Percentiles rank a stretch among this genome's conserved stretches.
These are phyloP conservation scores for Cercophora scortea DNA, from an alignment of 495 filamentous ascomycete genomes.

Conservation along the genomic window DNA sequence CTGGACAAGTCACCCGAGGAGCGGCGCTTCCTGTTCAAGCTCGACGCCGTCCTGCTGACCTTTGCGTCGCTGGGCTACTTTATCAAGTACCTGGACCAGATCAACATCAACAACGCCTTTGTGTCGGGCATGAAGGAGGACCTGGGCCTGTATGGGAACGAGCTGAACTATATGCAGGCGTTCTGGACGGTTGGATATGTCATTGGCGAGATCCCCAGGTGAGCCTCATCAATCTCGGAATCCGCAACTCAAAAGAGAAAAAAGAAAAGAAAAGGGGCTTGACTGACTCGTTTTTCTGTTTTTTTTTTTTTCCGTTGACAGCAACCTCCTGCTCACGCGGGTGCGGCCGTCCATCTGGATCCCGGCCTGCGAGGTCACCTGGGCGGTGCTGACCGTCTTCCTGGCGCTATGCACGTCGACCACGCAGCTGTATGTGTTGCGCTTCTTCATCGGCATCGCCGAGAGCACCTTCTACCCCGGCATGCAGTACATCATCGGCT, in stretches of 20 bases:
- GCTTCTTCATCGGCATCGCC: conserved; percentile 52
- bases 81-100: conserved; percentile 34
- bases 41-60: neutral
- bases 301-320: neutral
- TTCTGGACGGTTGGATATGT: conserved; percentile 59
- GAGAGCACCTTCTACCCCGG: conserved; percentile 39
- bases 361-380: conserved; percentile 47
- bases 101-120: conserved; percentile 34
- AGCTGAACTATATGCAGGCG: conserved; percentile 44
- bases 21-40: conserved; percentile 50
- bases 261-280: too few relatives aligned
- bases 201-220: conserved; percentile 53
- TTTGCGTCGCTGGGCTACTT: conserved; percentile 33
- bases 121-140: conserved; percentile 56
- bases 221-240: too few relatives aligned
- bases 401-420: conserved; percentile 38
- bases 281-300: too few relatives aligned
- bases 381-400: conserved; percentile 46
- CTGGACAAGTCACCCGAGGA: conserved; percentile 55
- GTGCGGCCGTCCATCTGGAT: conserved; percentile 53
- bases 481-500: conserved; percentile 42
- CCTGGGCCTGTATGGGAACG: conserved; percentile 46
- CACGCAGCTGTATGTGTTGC: conserved; percentile 45
- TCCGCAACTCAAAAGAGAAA: too few relatives aligned
- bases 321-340: conserved; percentile 31